These are phyloP conservation scores for Priceomyces haplophilus DNA, from an alignment of 805 yeast species.

Conservation along the genomic window DNA sequence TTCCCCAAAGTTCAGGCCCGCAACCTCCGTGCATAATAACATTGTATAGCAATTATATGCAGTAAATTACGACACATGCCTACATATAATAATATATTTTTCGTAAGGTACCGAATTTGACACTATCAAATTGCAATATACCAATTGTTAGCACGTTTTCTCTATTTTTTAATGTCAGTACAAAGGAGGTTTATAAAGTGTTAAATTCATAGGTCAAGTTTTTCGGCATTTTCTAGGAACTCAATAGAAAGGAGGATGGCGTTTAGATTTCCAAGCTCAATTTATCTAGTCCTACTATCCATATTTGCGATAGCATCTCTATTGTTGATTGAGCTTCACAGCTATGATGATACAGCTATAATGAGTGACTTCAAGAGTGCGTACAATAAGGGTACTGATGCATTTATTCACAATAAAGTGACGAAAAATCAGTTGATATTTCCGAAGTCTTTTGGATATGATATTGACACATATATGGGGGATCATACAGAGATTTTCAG, in stretches of 20 bases:
- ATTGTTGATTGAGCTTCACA: constrained; percentile 1
- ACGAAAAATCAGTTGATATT: constrained; percentile 14
- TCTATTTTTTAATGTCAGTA: no score
- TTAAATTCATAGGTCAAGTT: no score
- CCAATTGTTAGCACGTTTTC: no score
- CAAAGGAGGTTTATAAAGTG: no score
- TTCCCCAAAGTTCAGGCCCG: not conserved
- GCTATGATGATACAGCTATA: constrained; percentile 3
- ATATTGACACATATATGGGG: constrained; percentile 7
- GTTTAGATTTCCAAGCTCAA: not conserved
- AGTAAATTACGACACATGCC: not conserved
- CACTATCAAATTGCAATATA: no score
- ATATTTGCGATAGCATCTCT: not conserved
- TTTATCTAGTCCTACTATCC: not conserved
- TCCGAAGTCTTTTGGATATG: constrained; percentile 13
- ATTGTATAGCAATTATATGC: not conserved
- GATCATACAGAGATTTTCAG: constrained; percentile 10
- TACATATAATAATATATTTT: not conserved
- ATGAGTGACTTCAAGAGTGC: constrained; percentile 9
- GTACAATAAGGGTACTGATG: constrained; percentile 11
- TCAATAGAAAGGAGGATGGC: not conserved
- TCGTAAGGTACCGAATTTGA: no score
- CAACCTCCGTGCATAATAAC: not conserved
- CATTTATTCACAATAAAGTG: constrained; percentile 8
- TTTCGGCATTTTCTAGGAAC: no score